Percentiles rank a stretch among this genome's conserved stretches.
Evolutionary conservation across 768 basidiomycete genomes (phyloP).

Genomic region (Xerocomellus dryophilus): DNA sequence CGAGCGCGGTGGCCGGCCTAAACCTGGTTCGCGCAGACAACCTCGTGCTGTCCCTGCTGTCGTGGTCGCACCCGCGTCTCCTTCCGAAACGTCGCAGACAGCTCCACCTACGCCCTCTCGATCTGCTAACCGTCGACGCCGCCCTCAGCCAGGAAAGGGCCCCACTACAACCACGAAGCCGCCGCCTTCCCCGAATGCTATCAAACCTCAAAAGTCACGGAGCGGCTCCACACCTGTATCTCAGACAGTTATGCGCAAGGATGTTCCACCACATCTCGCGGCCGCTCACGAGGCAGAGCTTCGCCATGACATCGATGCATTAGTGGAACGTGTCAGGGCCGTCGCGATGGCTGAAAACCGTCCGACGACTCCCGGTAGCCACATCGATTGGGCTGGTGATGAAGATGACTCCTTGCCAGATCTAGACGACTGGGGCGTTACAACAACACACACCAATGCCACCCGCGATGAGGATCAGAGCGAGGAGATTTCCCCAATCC

Average conservation of each 20-base stretch:
- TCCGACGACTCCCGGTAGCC: constrained; percentile 69
- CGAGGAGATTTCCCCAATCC: constrained; percentile 63
- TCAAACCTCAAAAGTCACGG: constrained; percentile 36
- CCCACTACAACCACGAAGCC: constrained; percentile 16
- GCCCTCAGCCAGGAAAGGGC: constrained; percentile 40
- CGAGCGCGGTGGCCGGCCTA: constrained; percentile 24
- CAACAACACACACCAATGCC: constrained; percentile 37
- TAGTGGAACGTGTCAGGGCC: constrained; percentile 73
- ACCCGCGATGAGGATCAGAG: constrained; percentile 26
- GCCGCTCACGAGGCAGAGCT: constrained; percentile 42
- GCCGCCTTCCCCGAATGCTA: constrained; percentile 16
- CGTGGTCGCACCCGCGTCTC: constrained; percentile 22
- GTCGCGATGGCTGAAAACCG: constrained; percentile 68
- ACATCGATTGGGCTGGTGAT: constrained; percentile 88
- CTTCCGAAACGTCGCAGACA: constrained; percentile 20
- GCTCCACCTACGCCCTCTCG: constrained; percentile 38
- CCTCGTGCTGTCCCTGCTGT: constrained; percentile 21
- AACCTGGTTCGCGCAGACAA: constrained; percentile 21
- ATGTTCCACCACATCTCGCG: constrained; percentile 57
- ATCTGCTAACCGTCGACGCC: constrained; percentile 47
- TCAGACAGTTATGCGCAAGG: constrained; percentile 42
- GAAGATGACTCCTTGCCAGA: constrained; percentile 80
- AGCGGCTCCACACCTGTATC: constrained; percentile 19
- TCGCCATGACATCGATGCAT: constrained; percentile 65
- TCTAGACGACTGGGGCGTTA: constrained; percentile 82